phyloP scores from a whole-genome alignment of 768 basidiomycete species.

The Boletus rubropictus region DNA sequence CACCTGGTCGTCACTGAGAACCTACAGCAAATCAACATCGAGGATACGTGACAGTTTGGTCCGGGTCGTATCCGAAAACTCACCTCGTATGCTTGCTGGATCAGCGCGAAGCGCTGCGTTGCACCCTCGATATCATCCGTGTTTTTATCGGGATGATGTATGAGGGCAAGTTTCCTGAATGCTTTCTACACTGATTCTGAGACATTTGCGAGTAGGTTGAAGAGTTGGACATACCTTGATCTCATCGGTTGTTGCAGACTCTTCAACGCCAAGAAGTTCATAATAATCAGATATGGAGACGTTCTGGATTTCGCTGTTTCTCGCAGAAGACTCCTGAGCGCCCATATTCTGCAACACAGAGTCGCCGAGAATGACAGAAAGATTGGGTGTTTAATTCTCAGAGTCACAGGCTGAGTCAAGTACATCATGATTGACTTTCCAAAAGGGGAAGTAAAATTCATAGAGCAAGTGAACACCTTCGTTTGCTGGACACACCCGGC shows the following conservation, averaged over 20 bases:
- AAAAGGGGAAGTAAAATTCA: conserved; percentile 10
- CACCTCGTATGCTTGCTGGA: conserved; percentile 97
- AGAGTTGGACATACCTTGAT: conserved; percentile 57
- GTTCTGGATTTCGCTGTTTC: conserved; percentile 24
- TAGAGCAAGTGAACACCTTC: no score
- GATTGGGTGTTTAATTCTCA: not conserved
- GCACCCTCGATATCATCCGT: conserved; percentile 75
- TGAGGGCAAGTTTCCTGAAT: conserved; percentile 77
- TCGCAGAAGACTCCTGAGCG: conserved; percentile 56
- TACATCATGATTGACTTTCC: conserved; percentile 1
- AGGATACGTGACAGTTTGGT: not conserved
- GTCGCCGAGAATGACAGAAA: not conserved
- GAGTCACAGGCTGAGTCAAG: not conserved
- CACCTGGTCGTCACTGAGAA: conserved; percentile 93
- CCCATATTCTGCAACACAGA: conserved; percentile 44
- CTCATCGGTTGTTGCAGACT: conserved; percentile 79
- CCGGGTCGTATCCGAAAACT: conserved; percentile 9
- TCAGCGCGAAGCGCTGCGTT: conserved; percentile 75
- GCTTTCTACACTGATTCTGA: conserved; percentile 48
- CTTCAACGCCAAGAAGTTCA: conserved; percentile 70
- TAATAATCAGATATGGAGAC: conserved; percentile 63
- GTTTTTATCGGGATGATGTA: conserved; percentile 90
- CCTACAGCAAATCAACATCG: conserved; percentile 53
- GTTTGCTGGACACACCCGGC: no score
- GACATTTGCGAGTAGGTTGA: not conserved